Evolutionary conservation across 345 rosid genomes (phyloP).

Genomic region (Salix brachista): DNA sequence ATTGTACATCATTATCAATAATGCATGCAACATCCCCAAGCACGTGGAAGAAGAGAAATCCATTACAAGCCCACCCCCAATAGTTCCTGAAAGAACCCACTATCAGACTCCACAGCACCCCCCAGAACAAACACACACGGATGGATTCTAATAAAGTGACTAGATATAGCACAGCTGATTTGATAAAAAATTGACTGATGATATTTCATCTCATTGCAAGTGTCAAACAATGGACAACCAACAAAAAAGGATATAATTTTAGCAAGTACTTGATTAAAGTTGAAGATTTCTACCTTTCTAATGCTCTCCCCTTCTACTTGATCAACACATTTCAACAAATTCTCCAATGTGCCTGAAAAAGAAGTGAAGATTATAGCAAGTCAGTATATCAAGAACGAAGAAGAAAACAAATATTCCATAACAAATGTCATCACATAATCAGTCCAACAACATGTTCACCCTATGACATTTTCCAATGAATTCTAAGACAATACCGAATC

Average conservation of each 20-base stretch:
- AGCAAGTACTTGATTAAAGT: not conserved
- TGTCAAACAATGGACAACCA: not conserved
- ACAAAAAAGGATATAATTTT: not conserved
- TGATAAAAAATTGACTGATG: too few relatives aligned
- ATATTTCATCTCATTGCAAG: too few relatives aligned
- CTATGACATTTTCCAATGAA: not conserved
- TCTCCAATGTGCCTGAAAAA: slow-evolving; percentile 64
- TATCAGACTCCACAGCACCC: too few relatives aligned
- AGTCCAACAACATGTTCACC: not conserved
- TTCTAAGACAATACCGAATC: slow-evolving; percentile 53
- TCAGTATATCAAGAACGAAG: not conserved
- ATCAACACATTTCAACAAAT: slow-evolving; percentile 61
- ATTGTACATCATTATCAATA: not conserved
- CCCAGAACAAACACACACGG: too few relatives aligned
- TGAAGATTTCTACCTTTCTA: slow-evolving; percentile 42
- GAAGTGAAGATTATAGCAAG: slow-evolving; percentile 7
- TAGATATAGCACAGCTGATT: too few relatives aligned
- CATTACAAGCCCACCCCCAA: too few relatives aligned
- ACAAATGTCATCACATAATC: not conserved
- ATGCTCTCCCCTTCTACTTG: slow-evolving; percentile 61
- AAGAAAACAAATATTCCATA: not conserved
- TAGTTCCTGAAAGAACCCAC: too few relatives aligned
- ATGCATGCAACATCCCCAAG: not conserved
- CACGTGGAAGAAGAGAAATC: too few relatives aligned
- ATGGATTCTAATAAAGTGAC: too few relatives aligned